Evolutionary conservation across 306 rosid genomes (phyloP), one percentile per base, ranked within the genome.

Genomic region (Pterocarpus macrocarpus): DNA sequence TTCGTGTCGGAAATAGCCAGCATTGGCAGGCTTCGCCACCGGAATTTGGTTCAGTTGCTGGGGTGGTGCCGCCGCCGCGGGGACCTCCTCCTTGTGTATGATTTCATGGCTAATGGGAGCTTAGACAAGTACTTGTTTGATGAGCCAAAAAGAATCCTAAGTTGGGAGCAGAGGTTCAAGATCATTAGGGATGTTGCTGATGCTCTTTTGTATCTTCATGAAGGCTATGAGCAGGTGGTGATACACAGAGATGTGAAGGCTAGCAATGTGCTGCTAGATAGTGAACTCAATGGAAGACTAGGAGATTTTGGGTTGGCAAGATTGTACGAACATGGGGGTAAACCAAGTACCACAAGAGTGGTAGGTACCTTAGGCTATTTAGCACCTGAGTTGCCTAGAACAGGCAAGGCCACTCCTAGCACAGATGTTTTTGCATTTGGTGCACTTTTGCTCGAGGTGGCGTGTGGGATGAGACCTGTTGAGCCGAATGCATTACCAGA

Each of bases 241-340:
- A 59, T 93, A 71, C 97, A 93, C 69, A 84, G 97, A 57, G 97
- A 91, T 45, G 92, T 93, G 7, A 93, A 93, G 58, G 94, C 97
- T 2, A 91, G 97, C 68, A 93, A 93, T 44, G 97, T 93, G 65
- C 55, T 93, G 41, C 61, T 93, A 4, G 97, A 93, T 66, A 35
- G 74, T 22, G 97, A 93, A 52, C 65, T 93, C 15, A 91, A 90
- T 38, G 97, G 97, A 13, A 90, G 83, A 64, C 59, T 93, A 0
- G 94, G 97, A 1, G 97, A 93, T 78, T 93, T 93, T 38, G 97
- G 97, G 0, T 79, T 91, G 8, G 97, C 97, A 28, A 85, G 88
- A 44, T 68, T 93, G 10, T 91, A 90, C 6, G 97, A 93, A 43
- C 97, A 93, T 73, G 97, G 94, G 3, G 79, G 91, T 12, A 80